phyloP scores from a whole-genome alignment of 371 early-diverging fungal species.

The Ecytonucleospora hepatopenaei region DNA sequence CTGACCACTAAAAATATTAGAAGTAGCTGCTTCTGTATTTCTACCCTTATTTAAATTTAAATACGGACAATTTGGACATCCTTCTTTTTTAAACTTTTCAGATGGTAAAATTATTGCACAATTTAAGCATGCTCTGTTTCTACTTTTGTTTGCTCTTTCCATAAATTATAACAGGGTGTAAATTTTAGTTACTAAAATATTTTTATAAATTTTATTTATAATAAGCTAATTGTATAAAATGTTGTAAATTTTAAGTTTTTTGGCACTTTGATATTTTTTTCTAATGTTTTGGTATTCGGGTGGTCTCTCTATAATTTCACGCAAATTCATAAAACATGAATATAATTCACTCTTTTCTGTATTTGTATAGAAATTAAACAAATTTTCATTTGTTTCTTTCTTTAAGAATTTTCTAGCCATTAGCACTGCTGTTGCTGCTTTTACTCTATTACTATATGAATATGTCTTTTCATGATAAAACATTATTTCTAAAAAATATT shows the following conservation, averaged over 20 bases:
- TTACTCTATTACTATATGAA: constrained; percentile 62
- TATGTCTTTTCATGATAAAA: constrained; percentile 72
- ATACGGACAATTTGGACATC: constrained; percentile 53
- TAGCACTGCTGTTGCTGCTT: constrained; percentile 72
- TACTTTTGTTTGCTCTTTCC: constrained; percentile 8
- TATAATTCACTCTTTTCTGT: constrained; percentile 24
- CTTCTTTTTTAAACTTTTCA: constrained; percentile 44
- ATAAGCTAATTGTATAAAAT: background rate
- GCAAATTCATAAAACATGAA: constrained; percentile 30
- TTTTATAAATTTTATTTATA: background rate
- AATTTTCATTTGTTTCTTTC: constrained; percentile 57
- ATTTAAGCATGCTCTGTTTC: constrained; percentile 50
- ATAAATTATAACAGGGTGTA: background rate
- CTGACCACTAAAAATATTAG: constrained; percentile 43
- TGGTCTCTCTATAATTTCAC: constrained; percentile 11
- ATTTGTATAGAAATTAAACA: constrained; percentile 32
- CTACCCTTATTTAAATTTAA: constrained; percentile 32
- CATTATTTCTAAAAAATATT: constrained; percentile 84
- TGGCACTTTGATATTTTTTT: constrained; percentile 28
- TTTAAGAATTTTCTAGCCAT: constrained; percentile 73
- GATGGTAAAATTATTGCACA: constrained; percentile 45
- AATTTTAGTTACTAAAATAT: constrained; percentile 13
- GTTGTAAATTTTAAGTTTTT: background rate
- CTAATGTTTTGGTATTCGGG: constrained; percentile 30
- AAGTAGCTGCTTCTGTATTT: constrained; percentile 42